These are phyloP conservation scores for Cystobasidium ongulense DNA, from an alignment of 768 basidiomycete species.

Conservation along the genomic window DNA sequence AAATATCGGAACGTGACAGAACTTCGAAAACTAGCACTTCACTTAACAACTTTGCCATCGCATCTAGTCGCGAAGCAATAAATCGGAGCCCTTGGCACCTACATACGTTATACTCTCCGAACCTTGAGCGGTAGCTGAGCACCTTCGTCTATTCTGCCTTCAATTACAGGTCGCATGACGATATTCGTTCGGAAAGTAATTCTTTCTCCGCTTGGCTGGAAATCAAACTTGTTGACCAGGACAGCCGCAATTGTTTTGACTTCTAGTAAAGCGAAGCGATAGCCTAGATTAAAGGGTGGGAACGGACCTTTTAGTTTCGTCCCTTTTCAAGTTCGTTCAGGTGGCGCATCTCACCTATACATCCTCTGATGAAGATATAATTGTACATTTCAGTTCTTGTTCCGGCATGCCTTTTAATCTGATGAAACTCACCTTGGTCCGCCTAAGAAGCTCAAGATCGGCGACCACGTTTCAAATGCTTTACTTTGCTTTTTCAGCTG, in stretches of 20 bases:
- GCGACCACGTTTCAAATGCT: background rate
- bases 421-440: conserved; percentile 12
- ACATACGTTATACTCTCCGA: background rate
- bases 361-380: background rate
- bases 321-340: background rate
- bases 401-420: background rate
- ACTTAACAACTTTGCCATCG: too few relatives aligned
- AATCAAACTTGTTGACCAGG: conserved; percentile 13
- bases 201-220: background rate
- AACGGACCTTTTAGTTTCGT: background rate
- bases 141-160: background rate
- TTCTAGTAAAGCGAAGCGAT: conserved; percentile 27
- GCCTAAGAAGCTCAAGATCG: conserved; percentile 24
- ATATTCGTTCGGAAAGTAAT: background rate
- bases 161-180: background rate
- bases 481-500: background rate
- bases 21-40: too few relatives aligned
- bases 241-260: conserved; percentile 4
- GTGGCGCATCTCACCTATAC: too few relatives aligned
- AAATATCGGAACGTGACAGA: too few relatives aligned
- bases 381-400: background rate
- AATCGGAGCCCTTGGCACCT: too few relatives aligned
- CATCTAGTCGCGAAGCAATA: too few relatives aligned
- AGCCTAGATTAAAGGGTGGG: conserved; percentile 4
- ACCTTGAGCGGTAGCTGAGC: background rate